Conservation (phyloP, 176 grass and related monocot species). For the Panicum miliaceum region DNA sequence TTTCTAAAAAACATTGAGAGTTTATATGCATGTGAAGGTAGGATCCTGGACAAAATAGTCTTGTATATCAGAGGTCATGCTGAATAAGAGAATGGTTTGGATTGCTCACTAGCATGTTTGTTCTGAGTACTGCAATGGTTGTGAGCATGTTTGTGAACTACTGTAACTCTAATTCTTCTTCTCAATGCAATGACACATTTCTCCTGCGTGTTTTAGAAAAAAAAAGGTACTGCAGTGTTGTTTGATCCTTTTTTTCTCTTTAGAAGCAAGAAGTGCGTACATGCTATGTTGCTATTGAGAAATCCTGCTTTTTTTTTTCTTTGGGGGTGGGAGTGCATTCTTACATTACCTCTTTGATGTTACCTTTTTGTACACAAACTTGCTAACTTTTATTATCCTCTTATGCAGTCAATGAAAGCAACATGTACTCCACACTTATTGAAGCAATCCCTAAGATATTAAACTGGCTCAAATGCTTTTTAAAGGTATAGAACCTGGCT, state of each 20-base stretch:
- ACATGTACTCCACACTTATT: constrained; percentile 56
- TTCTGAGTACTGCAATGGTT: neutral
- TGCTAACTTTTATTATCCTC: constrained; percentile 33
- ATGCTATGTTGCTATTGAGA: neutral
- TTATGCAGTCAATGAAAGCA: constrained; percentile 70
- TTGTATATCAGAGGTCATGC: neutral
- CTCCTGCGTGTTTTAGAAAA: no score
- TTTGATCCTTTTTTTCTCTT: neutral
- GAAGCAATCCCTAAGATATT: constrained; percentile 82
- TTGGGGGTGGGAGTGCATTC: neutral
- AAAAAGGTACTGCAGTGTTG: neutral
- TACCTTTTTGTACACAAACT: constrained; percentile 12
- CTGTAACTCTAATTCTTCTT: no score
- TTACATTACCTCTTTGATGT: constrained; percentile 11
- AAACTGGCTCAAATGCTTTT: constrained; percentile 78
- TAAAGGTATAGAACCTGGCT: constrained; percentile 47
- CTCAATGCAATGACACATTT: no score
- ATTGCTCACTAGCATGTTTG: constrained; percentile 1
- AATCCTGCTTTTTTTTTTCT: neutral
- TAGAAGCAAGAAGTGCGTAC: neutral
- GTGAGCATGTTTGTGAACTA: no score
- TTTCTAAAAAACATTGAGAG: constrained; percentile 86
- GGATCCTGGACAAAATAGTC: neutral
- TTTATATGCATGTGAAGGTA: constrained; percentile 92
- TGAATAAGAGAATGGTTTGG: constrained; percentile 24